These are phyloP conservation scores for Talaromyces sp. DNA, from an alignment of 2,329 filamentous ascomycete species.

Conservation along the genomic window DNA sequence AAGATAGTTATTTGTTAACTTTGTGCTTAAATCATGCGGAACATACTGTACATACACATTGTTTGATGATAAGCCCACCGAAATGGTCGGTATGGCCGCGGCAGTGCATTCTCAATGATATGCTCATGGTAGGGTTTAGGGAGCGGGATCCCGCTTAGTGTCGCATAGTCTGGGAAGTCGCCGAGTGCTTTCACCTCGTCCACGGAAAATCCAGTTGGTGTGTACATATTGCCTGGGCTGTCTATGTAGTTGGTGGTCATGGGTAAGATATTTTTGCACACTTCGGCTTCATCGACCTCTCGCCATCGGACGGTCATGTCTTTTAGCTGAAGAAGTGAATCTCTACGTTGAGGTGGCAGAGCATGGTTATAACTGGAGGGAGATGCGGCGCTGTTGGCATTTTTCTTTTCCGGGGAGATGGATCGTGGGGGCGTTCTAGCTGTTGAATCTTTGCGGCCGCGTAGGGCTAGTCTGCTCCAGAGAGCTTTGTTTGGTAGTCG, in stretches of 20 bases:
- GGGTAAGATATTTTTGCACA: constrained; percentile 41
- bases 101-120: constrained; percentile 66
- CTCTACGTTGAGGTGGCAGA: constrained; percentile 58
- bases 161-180: constrained; percentile 77
- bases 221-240: constrained; percentile 51
- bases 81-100: constrained; percentile 79
- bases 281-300: constrained; percentile 35
- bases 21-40: neutral
- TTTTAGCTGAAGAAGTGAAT: constrained; percentile 43
- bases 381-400: constrained; percentile 30
- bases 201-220: constrained; percentile 70
- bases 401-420: constrained; percentile 53
- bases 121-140: constrained; percentile 68
- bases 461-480: constrained; percentile 42
- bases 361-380: constrained; percentile 48
- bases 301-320: constrained; percentile 18
- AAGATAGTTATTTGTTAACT: neutral
- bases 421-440: constrained; percentile 58
- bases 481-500: constrained; percentile 43
- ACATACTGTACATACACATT: constrained; percentile 68
- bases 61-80: constrained; percentile 87
- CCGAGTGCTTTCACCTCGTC: constrained; percentile 71
- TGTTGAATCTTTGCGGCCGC: constrained; percentile 48
- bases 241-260: constrained; percentile 45
- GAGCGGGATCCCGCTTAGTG: constrained; percentile 72